These are phyloP conservation scores for Podaxis sp. DNA, from an alignment of 768 basidiomycete species.

Conservation along the genomic window DNA sequence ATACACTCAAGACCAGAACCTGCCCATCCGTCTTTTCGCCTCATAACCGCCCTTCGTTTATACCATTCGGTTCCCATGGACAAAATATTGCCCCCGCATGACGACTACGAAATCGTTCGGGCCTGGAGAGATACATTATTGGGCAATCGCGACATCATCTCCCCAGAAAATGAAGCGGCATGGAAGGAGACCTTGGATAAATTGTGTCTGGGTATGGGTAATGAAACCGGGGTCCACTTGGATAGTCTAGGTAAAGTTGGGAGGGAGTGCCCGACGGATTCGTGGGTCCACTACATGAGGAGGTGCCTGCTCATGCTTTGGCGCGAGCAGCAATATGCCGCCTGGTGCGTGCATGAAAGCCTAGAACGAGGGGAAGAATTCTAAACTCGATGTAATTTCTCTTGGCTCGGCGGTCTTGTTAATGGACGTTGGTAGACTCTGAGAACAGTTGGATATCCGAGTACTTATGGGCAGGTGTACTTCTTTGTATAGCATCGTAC, in stretches of 20 bases:
- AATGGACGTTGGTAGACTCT: neutral
- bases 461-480: neutral
- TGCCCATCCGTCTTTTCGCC: conserved; percentile 77
- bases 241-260: conserved; percentile 9
- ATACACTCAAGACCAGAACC: conserved; percentile 59
- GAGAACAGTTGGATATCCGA: neutral
- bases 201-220: conserved; percentile 33
- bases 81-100: conserved; percentile 18
- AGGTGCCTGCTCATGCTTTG: conserved; percentile 10
- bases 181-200: conserved; percentile 40
- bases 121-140: conserved; percentile 57
- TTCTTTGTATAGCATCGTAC: neutral
- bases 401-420: too few relatives aligned
- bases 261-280: conserved; percentile 5
- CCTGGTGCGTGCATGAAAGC: conserved; percentile 3
- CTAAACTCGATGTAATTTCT: neutral
- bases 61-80: conserved; percentile 45
- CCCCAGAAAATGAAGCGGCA: conserved; percentile 44
- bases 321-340: conserved; percentile 9
- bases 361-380: conserved; percentile 5
- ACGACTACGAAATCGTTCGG: conserved; percentile 30
- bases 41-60: conserved; percentile 71
- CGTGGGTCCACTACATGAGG: conserved; percentile 11
- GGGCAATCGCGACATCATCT: conserved; percentile 44
- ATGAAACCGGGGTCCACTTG: conserved; percentile 8